These are phyloP conservation scores for Tulasnella sp. DNA, from an alignment of 768 basidiomycete genomes.

Conservation along the genomic window DNA sequence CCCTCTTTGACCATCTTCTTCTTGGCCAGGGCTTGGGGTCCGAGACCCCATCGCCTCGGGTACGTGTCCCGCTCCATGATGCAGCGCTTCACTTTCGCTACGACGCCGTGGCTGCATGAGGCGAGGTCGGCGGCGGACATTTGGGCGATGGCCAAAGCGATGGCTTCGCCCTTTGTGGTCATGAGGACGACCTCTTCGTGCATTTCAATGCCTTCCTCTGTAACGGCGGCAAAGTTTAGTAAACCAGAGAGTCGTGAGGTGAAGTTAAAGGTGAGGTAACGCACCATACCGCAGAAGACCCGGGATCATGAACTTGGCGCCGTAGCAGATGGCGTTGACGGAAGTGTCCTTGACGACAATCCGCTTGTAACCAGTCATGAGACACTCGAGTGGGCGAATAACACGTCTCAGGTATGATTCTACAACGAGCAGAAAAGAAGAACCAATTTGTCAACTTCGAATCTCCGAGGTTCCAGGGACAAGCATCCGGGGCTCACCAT, in stretches of 20 bases:
- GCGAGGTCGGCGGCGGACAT: constrained; percentile 99
- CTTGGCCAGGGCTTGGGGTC: constrained; percentile 94
- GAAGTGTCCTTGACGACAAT: constrained; percentile 99
- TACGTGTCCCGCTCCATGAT: constrained; percentile 99
- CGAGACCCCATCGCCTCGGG: constrained; percentile 95
- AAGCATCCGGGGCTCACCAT: constrained; percentile 43
- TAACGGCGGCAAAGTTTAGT: neutral
- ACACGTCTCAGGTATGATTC: constrained; percentile 94
- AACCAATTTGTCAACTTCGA: no score
- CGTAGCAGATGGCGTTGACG: constrained; percentile 98
- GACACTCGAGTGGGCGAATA: constrained; percentile 86
- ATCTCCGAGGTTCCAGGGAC: neutral
- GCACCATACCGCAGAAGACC: constrained; percentile 85
- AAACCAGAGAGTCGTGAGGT: neutral
- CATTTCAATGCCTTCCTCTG: constrained; percentile 36
- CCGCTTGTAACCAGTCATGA: constrained; percentile 93
- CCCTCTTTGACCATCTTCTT: constrained; percentile 99
- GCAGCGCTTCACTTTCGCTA: constrained; percentile 97
- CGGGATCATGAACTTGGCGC: constrained; percentile 99
- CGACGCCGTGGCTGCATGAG: constrained; percentile 96
- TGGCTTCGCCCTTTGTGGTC: constrained; percentile 70
- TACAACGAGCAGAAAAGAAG: constrained; percentile 23
- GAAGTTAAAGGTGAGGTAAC: neutral
- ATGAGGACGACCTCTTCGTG: constrained; percentile 41
- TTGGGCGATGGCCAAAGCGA: constrained; percentile 87